Conservation (phyloP, 1,284 basidiomycete genomes). For the Leccinum glutinopallens region DNA sequence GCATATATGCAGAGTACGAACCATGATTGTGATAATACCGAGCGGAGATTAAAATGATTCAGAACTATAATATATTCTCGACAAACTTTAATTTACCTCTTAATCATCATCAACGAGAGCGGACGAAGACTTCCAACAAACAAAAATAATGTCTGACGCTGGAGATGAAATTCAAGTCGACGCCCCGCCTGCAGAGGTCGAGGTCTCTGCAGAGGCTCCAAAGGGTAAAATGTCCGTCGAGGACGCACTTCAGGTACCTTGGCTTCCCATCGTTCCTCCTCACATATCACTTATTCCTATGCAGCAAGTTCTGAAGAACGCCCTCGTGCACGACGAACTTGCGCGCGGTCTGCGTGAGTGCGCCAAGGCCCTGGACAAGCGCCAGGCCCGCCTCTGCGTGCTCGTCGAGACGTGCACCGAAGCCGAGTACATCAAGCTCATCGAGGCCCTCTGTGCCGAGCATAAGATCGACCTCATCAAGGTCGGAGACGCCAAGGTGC, state of each 20-base stretch:
- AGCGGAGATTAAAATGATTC: conserved; percentile 48
- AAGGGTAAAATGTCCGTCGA: conserved; percentile 97
- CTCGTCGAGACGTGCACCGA: conserved; percentile 99
- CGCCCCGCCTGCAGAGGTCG: conserved; percentile 74
- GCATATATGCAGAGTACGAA: conserved; percentile 24
- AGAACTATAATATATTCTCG: conserved; percentile 12
- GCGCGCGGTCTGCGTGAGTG: conserved; percentile 97
- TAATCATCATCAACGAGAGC: conserved; percentile 78
- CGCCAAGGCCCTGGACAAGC: conserved; percentile 98
- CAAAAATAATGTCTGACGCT: conserved; percentile 91
- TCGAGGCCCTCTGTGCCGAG: conserved; percentile 98
- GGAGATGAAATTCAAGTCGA: conserved; percentile 92
- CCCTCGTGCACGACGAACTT: conserved; percentile 97
- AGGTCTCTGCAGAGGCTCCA: conserved; percentile 81
- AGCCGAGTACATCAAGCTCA: conserved; percentile 99
- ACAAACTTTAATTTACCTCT: conserved; percentile 52
- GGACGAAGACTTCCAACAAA: conserved; percentile 80
- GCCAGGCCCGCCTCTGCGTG: conserved; percentile 98
- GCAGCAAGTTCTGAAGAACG: conserved; percentile 93
- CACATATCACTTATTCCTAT: conserved; percentile 8
- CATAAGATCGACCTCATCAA: conserved; percentile 99
- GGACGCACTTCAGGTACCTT: conserved; percentile 90
- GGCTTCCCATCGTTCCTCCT: conserved; percentile 7
- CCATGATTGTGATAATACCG: conserved; percentile 38
- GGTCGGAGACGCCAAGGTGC: conserved; percentile 95